These are phyloP conservation scores for Monosporascus sp. DNA, from an alignment of 2,329 filamentous ascomycete species.

Conservation along the genomic window DNA sequence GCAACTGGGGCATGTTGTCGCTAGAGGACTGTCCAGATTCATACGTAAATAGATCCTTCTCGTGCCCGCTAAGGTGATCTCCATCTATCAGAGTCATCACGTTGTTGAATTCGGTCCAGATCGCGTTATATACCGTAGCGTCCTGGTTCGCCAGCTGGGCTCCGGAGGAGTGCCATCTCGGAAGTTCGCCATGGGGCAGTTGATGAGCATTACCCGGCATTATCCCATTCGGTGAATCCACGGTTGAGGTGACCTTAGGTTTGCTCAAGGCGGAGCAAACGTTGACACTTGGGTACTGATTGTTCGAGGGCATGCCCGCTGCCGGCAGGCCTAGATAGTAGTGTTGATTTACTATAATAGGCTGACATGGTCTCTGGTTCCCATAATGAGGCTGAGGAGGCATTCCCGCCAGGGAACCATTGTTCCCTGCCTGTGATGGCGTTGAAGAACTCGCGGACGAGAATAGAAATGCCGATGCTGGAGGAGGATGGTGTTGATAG, in stretches of 20 bases:
- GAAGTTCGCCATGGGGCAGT: constrained; percentile 38
- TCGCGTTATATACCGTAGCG: constrained; percentile 50
- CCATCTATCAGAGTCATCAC: constrained; percentile 69
- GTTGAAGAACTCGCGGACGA: constrained; percentile 7
- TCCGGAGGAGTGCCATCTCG: constrained; percentile 36
- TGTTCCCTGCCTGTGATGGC: constrained; percentile 12
- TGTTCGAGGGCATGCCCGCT: constrained; percentile 10
- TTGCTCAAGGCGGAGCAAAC: constrained; percentile 24
- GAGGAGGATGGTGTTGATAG: neutral
- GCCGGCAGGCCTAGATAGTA: constrained; percentile 37
- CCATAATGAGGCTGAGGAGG: constrained; percentile 20
- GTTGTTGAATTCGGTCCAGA: constrained; percentile 58
- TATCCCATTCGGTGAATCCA: constrained; percentile 37
- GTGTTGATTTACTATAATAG: constrained; percentile 48
- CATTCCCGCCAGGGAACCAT: constrained; percentile 16
- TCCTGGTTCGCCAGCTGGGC: constrained; percentile 41
- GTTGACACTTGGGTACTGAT: constrained; percentile 12
- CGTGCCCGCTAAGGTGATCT: constrained; percentile 48
- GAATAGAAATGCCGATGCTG: neutral
- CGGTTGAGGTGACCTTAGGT: constrained; percentile 37
- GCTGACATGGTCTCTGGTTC: constrained; percentile 24
- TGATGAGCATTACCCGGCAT: constrained; percentile 31
- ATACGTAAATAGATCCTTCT: constrained; percentile 48
- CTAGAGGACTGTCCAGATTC: constrained; percentile 16
- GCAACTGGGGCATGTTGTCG: constrained; percentile 6